phyloP scores from a whole-genome alignment of 352 stramenopile species.

The Saprolegnia parasitica region DNA sequence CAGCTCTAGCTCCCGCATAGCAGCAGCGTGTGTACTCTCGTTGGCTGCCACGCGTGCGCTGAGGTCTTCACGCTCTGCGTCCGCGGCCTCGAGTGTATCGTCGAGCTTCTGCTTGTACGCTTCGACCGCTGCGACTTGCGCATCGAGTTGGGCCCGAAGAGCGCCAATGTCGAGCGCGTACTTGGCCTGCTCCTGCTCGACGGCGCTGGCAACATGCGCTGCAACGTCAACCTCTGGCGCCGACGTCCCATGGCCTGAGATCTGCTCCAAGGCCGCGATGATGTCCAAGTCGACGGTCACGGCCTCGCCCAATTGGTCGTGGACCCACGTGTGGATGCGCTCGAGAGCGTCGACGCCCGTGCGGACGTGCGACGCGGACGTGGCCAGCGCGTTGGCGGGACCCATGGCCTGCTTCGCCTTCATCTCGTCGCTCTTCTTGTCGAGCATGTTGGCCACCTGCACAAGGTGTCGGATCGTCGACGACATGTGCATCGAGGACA shows the following conservation, averaged over 20 bases:
- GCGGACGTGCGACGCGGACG: slow-evolving; percentile 23
- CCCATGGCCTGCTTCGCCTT: slow-evolving; percentile 26
- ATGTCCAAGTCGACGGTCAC: slow-evolving; percentile 17
- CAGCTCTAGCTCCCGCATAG: no score
- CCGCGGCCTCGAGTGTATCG: not conserved
- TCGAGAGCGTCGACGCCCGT: slow-evolving; percentile 15
- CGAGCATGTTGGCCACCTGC: slow-evolving; percentile 21
- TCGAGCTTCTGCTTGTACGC: not conserved
- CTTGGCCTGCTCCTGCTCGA: no score
- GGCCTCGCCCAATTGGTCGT: not conserved
- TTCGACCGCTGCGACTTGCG: not conserved
- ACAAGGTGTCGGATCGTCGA: slow-evolving; percentile 18
- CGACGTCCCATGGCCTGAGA: not conserved
- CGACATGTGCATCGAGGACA: not conserved
- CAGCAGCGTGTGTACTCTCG: no score
- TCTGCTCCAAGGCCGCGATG: slow-evolving; percentile 7
- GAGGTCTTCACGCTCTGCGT: not conserved
- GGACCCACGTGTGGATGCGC: slow-evolving; percentile 18
- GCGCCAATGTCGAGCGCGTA: not conserved
- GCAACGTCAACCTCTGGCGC: no score
- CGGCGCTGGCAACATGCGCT: no score
- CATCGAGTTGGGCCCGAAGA: not conserved
- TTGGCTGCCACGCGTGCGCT: no score
- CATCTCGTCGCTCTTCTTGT: slow-evolving; percentile 30
- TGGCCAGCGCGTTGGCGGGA: slow-evolving; percentile 17